Base-by-base conservation (phyloP, 2,329 filamentous ascomycete species). In the Colletotrichum coccodes region DNA sequence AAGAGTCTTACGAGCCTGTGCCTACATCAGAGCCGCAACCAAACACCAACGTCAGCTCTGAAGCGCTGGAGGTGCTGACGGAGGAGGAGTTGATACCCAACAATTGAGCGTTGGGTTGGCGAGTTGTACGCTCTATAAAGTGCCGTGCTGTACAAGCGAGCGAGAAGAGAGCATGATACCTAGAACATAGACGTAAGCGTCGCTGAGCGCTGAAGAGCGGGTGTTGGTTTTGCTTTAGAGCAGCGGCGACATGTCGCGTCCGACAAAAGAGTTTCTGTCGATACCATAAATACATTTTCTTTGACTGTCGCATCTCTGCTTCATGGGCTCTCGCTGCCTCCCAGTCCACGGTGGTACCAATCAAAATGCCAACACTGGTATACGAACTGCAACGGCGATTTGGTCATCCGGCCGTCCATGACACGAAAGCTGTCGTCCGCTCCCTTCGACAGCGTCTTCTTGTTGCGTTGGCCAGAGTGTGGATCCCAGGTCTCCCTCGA, bases 21-120 rank as follows among this genome's bases (percentile, higher is more conserved):
- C 30, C 12, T 32, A 34, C 50, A 6, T 56, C 57, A 23, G 44
- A 23, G 9, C 21, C 50, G 8, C 56, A 28, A 7, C 8, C 36
- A 14, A 44, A 23, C 47, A 21, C 21, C 4, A n/a, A 42, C 4
- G 50, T 57, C 18, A 70, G 21, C 52, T 18, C 63, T 0, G 67
- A 70, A 36, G 30, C 56, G 2, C 38, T 68, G 18, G 67, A 70
- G n/a, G 67, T 52, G 5, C 34, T 38, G 14, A 18, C 38, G 7
- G 67, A 70, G 21, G 57, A 67, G 5, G 67, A 70, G 23, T 18
- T 70, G 26, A 63, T 70, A 63, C 53, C 44, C 61, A 50, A 56
- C 49, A 69, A 69, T 54, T 70, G 23, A 66, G 14, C 7, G 2
- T 23, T 16, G 7, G 26, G n/a, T 2, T 38, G 9, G 16, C 7